Evolutionary conservation across 1,284 basidiomycete species (phyloP).

Genomic region (Marasmius oreades): DNA sequence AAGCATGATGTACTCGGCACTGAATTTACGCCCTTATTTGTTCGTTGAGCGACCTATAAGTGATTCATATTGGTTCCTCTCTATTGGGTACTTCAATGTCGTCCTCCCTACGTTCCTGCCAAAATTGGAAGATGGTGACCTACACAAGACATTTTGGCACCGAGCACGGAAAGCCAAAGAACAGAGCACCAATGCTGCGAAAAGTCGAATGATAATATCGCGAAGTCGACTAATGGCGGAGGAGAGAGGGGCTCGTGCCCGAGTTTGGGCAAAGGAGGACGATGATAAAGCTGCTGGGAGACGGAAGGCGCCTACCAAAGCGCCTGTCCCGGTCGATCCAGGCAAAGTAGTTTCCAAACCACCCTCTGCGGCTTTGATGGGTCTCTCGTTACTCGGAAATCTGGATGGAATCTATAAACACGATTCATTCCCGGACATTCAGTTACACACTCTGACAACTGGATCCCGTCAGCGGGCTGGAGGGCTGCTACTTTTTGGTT

Average conservation of each 20-base stretch:
- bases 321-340: slow-evolving; percentile 6
- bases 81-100: slow-evolving; percentile 79
- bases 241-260: slow-evolving; percentile 54
- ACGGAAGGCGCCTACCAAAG: slow-evolving; percentile 32
- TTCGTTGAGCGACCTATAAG: slow-evolving; percentile 37
- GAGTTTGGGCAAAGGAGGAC: slow-evolving; percentile 67
- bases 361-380: slow-evolving; percentile 62
- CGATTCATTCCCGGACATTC: slow-evolving; percentile 45
- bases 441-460: slow-evolving; percentile 70
- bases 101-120: slow-evolving; percentile 69
- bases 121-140: slow-evolving; percentile 22
- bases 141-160: slow-evolving; percentile 61
- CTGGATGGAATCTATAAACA: slow-evolving; percentile 77
- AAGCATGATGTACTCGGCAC: slow-evolving; percentile 78
- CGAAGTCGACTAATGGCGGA: slow-evolving; percentile 62
- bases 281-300: slow-evolving; percentile 54
- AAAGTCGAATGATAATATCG: slow-evolving; percentile 55
- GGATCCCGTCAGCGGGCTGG: slow-evolving; percentile 72
- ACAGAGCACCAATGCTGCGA: slow-evolving; percentile 62
- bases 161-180: slow-evolving; percentile 64
- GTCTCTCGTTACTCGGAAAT: slow-evolving; percentile 75
- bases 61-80: slow-evolving; percentile 73
- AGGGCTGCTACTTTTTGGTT: slow-evolving; percentile 73
- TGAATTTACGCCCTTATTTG: slow-evolving; percentile 69
- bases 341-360: slow-evolving; percentile 23